phyloP scores from a whole-genome alignment of 306 rosid species.

The Medicago lupulina region DNA sequence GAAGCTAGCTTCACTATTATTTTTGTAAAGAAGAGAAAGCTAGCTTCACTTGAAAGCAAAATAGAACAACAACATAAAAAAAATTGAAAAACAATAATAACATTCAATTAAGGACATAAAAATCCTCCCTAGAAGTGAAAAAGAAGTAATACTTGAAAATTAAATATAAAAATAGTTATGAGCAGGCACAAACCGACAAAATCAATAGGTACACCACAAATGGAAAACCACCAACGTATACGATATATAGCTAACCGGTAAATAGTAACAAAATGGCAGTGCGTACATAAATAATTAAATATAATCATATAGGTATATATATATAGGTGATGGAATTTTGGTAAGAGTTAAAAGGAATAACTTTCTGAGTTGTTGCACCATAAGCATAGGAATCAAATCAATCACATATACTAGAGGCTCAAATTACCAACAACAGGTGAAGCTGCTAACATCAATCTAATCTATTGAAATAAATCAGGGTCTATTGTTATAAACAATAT shows the following conservation, averaged over 20 bases:
- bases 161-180: too few relatives aligned
- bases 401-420: not conserved
- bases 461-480: not conserved
- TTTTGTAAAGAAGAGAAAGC: not conserved
- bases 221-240: conserved; percentile 30
- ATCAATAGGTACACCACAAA: conserved; percentile 36
- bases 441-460: conserved; percentile 43
- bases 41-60: not conserved
- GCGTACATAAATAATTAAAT: not conserved
- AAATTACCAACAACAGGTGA: not conserved
- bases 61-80: not conserved
- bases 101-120: not conserved
- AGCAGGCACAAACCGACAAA: conserved; percentile 40
- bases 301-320: not conserved
- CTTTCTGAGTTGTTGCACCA: not conserved
- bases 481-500: conserved; percentile 10
- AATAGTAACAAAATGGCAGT: conserved; percentile 1
- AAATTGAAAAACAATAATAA: not conserved
- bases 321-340: conserved; percentile 14
- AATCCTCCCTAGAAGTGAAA: not conserved
- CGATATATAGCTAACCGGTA: conserved; percentile 26
- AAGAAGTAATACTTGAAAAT: not conserved
- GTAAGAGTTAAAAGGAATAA: conserved; percentile 51
- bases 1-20: not conserved
- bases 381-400: conserved; percentile 41